phyloP scores from a whole-genome alignment of 805 yeast genomes.

The Starmerella potacharoeniae region DNA sequence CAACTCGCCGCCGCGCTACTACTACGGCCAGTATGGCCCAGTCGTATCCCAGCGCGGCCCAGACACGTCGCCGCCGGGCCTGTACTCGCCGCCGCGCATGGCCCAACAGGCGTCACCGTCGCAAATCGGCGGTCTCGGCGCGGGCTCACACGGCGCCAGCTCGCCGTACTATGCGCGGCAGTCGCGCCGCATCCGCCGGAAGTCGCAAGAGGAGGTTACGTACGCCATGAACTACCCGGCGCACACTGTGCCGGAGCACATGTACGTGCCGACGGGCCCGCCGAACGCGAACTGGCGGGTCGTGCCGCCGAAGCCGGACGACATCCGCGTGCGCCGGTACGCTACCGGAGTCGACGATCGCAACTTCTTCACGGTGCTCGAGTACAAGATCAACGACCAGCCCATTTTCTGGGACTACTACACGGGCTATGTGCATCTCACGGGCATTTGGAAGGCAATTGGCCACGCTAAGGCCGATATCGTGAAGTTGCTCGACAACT shows the following conservation, averaged over 20 bases:
- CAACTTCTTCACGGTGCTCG: conserved; percentile 56
- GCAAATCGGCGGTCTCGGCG: neutral
- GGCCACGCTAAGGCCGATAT: conserved; percentile 67
- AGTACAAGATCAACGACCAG: conserved; percentile 55
- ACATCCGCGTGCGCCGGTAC: conserved; percentile 32
- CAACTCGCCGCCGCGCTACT: neutral
- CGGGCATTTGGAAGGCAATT: conserved; percentile 76
- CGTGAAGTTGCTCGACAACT: conserved; percentile 51
- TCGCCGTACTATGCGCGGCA: conserved; percentile 1
- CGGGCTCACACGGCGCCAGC: neutral
- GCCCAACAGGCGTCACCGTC: neutral
- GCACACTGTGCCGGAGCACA: conserved; percentile 19
- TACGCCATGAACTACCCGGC: conserved; percentile 26
- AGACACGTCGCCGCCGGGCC: neutral
- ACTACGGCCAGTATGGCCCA: neutral
- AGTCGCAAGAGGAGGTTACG: neutral
- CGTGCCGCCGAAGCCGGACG: conserved; percentile 15
- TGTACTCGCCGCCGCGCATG: neutral
- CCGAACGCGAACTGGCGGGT: conserved; percentile 7
- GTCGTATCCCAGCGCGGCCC: neutral
- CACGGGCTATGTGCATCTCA: conserved; percentile 76
- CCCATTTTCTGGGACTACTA: conserved; percentile 79
- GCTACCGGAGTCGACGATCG: conserved; percentile 67
- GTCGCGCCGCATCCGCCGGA: neutral
- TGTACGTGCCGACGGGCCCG: conserved; percentile 13